These are phyloP conservation scores for Spinellus fusiger DNA, from an alignment of 192 early-diverging fungal genomes.

Conservation along the genomic window DNA sequence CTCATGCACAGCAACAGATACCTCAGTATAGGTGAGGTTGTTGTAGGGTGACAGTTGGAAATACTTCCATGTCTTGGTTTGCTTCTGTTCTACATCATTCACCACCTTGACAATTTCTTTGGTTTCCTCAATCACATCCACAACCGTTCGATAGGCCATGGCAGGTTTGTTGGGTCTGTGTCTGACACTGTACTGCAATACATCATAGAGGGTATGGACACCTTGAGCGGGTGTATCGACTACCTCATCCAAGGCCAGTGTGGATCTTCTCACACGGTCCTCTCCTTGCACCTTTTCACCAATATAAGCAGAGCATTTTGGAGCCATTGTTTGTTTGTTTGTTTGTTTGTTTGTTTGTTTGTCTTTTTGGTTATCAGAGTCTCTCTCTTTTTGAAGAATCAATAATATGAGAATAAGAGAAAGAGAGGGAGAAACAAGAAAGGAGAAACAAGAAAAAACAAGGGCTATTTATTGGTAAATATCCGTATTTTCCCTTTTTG, in stretches of 20 bases:
- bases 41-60: conserved; percentile 71
- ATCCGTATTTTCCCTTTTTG: too few species aligned
- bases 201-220: conserved; percentile 67
- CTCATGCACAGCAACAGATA: conserved; percentile 35
- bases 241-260: conserved; percentile 41
- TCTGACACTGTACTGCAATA: conserved; percentile 52
- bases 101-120: conserved; percentile 61
- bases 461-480: too few species aligned
- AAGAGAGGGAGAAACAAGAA: too few species aligned
- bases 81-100: conserved; percentile 48
- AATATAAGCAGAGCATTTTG: not conserved
- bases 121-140: conserved; percentile 61
- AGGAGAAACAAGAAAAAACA: too few species aligned
- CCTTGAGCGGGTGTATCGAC: conserved; percentile 35
- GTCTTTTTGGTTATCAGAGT: not conserved
- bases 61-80: conserved; percentile 78
- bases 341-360: not conserved
- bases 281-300: conserved; percentile 15
- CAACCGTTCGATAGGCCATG: conserved; percentile 64
- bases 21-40: conserved; percentile 75
- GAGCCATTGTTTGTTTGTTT: not conserved
- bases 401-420: too few species aligned
- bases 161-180: conserved; percentile 48
- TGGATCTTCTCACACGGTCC: conserved; percentile 41
- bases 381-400: not conserved